A percentile compares a stretch with the other conserved stretches of the same genome.
Conservation (phyloP, 306 rosid genomes). For the Morella rubra region DNA sequence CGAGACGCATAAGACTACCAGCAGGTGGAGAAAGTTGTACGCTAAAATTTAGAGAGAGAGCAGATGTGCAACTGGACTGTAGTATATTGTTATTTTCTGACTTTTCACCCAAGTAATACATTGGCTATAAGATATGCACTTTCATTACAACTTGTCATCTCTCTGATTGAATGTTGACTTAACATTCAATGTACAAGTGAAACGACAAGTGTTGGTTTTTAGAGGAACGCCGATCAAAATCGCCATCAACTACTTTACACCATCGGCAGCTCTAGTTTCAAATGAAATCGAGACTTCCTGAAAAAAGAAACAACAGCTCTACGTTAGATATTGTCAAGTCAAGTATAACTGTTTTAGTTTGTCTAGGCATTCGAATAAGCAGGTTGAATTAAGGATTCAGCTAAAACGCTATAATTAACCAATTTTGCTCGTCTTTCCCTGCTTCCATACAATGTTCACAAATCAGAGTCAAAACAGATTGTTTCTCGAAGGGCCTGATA, state of each 20-base stretch:
- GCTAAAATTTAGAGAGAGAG: neutral
- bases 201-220: neutral
- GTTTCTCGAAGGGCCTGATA: neutral
- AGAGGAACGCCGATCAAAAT: neutral
- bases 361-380: neutral
- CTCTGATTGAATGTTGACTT: neutral
- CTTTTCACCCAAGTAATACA: neutral
- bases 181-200: neutral
- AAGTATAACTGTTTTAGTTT: neutral
- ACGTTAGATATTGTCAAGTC: neutral
- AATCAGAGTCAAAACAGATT: neutral
- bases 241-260: conserved; percentile 19
- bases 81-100: conserved; percentile 5
- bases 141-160: neutral
- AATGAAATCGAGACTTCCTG: conserved; percentile 71
- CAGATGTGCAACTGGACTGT: conserved; percentile 7
- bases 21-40: no score
- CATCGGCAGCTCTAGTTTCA: conserved; percentile 47
- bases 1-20: no score
- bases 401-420: neutral
- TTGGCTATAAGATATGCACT: neutral
- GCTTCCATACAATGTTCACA: neutral
- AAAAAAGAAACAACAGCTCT: conserved; percentile 15
- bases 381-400: neutral
- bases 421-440: neutral